phyloP scores from a whole-genome alignment of 352 stramenopile genomes.

The Globisporangium heterothallicum region DNA sequence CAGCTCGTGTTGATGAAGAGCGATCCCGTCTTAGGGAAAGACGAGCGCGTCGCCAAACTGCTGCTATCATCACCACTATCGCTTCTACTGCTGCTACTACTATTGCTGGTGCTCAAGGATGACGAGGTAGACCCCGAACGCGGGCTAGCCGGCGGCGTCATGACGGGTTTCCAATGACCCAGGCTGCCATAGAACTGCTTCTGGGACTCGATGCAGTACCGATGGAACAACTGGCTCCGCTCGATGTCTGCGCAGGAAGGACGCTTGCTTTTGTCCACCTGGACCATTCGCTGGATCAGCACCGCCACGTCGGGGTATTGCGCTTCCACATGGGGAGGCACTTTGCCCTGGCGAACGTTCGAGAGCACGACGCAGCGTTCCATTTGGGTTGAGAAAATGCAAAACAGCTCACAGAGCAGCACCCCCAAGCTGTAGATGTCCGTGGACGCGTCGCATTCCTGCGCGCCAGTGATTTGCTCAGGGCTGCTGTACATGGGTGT shows the following conservation, averaged over 20 bases:
- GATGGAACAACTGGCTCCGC: conserved; percentile 9
- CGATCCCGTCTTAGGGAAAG: no score
- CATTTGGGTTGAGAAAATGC: conserved; percentile 74
- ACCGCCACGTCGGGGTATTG: conserved; percentile 39
- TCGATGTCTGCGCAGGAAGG: conserved; percentile 53
- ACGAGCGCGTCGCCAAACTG: no score
- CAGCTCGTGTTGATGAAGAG: no score
- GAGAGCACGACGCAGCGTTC: conserved; percentile 59
- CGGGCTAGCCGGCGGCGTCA: not conserved
- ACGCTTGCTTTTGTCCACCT: conserved; percentile 29
- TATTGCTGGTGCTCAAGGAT: not conserved
- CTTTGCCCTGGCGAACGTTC: conserved; percentile 30
- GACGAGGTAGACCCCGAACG: not conserved
- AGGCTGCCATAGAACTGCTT: not conserved
- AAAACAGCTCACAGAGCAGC: conserved; percentile 73
- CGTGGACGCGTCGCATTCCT: conserved; percentile 39
- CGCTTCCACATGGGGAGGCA: conserved; percentile 26
- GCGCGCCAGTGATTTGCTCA: conserved; percentile 45
- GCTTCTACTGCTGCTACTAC: not conserved
- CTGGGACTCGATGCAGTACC: conserved; percentile 1
- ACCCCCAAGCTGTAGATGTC: conserved; percentile 76
- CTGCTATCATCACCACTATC: not conserved
- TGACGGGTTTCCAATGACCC: conserved; percentile 1
- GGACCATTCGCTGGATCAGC: conserved; percentile 48
- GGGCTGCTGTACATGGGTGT: conserved; percentile 74